Evolutionary conservation across 768 basidiomycete species (phyloP), one percentile per base, ranked within the genome.

Genomic region (Russula dissimulans): DNA sequence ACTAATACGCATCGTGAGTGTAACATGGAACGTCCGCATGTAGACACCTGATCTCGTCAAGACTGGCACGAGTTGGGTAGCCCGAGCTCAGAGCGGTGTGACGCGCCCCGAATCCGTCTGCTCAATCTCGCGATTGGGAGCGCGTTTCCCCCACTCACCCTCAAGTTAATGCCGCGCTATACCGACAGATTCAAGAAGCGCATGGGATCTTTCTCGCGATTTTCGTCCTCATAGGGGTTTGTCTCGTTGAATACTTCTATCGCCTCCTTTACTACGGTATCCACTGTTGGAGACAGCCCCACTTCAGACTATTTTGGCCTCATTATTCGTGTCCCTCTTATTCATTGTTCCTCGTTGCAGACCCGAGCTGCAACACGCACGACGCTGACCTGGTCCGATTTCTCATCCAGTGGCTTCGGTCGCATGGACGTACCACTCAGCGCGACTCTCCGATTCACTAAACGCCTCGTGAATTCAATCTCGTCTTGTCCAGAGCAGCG

Each of bases 321-420:
- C 14, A n/a, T 39, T 32, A 42, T 43, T 48, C 3, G 22, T 15
- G 4, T 18, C 22, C 11, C 36, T 22, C 31, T 8, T 52, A 14
- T 18, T 36, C 48, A 46, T 34, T 87, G 78, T 83, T 68, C 82
- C 22, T 12, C 12, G 18, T 47, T 18, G 15, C 59, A 60, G 59
- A 26, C 54, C 18, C 59, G 80, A 55, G 65, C 81, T 1, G 77
- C 82, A 44, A 94, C 93, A 69, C 88, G 94, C 36, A 74, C 84
- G 56, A 95, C 94, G 0, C 79, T 97, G 62, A 83, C 84, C 18
- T 97, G 94, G 94, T 85, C 82, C 52, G 93, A 95, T 70, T 97
- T 97, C 69, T 90, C 91, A 15, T 70, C 78, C 0, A 74, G 86
- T 12, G 94, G 94, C 2, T 97, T 97, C 75, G 75, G 86, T 9